Evolutionary conservation across 352 stramenopile species (phyloP), one percentile per base, ranked within the genome.

Genomic region (Thraustochytrium sp.): DNA sequence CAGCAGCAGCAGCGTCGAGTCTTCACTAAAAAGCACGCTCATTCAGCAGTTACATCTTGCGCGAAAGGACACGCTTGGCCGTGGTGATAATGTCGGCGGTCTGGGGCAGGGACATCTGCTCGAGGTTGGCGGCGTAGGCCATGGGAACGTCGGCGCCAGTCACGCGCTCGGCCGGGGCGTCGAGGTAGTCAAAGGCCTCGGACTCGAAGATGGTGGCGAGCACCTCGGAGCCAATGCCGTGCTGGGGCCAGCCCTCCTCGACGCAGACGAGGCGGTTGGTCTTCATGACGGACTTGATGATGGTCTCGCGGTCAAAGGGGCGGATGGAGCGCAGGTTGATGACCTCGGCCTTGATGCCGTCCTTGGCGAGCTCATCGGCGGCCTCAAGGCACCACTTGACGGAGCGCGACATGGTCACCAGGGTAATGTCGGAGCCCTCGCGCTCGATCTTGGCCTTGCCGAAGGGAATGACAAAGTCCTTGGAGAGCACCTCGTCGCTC

Each of bases 401-500:
- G 89, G 95, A 95, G 87, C 97, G 96, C 59, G 93, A 98, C 88
- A 99, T 99, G 34, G 96, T 92, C 48, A 99, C 94, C 61, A 99
- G 95, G 21, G 97, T 99, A 64, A 99, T 94, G 90, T 99, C 96
- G 61, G 91, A 94, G 85, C 97, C 97, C 49, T 88, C 82, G 18
- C 94, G 93, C 91, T 98, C 97, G 87, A 99, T 96, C 90, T 99
- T 99, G 85, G 96, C 97, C 92, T 99, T 98, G 82, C 97, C 97
- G 85, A 99, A 97, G 31, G 95, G 93, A 34, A 99, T 91, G 26
- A 98, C 87, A 86, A 98, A 99, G 89, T 99, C 97, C 84, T 97
- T 96, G 55, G 89, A 88, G 89, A 98, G 93, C 13, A 94, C 96
- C 89, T 98, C 97, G 76, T 99, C 96, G 59, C 89, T 95, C 87